Base-by-base conservation (phyloP, 2,329 filamentous ascomycete genomes). In the Ceratocystis smalleyi region DNA sequence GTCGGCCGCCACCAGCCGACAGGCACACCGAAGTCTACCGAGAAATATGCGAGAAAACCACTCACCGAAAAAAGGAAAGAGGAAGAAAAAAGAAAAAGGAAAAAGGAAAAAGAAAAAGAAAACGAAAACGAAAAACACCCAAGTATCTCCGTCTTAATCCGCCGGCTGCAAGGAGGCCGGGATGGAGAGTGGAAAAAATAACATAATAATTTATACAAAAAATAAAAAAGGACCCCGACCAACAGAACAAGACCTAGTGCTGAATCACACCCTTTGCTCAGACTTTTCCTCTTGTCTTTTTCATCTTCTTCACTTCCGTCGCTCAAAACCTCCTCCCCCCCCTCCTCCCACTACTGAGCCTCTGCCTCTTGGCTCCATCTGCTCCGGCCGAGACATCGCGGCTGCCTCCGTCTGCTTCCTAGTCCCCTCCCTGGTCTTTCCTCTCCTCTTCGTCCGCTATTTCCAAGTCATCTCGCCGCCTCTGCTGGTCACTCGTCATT, bases 81-180 rank as follows among this genome's bases (percentile, higher is more conserved):
- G 17, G 5, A 45, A 45, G 12, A n/a, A 17, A 45, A 1, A n/a
- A 45, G n/a, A 45, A 43, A 43, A 3, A 43, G 15, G 2, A 47
- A 47, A 10, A 47, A 45, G 12, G 5, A 17, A 45, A 1, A n/a
- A 45, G n/a, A 45, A 43, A 43, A 3, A 43, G 15, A 2, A 47
- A 47, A 10, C n/a, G n/a, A n/a, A n/a, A n/a, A n/a, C n/a, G n/a
- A n/a, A 47, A 35, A 3, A 35, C 7, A 40, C 35, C 8, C 8
- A 40, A 40, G 35, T 15, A 40, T 40, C 51, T 59, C 62, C 62
- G 54, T 59, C 62, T 64, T 64, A 64, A 64, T 60, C 62, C 62
- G 62, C 62, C 62, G 62, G 62, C 43, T 15, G 35, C 35, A 40
- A 40, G 35, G 35, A 40, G 12, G 35, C 10, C 15, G 12, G 35